phyloP scores from a whole-genome alignment of 2,329 filamentous ascomycete species.

The Coniochaeta sp. region DNA sequence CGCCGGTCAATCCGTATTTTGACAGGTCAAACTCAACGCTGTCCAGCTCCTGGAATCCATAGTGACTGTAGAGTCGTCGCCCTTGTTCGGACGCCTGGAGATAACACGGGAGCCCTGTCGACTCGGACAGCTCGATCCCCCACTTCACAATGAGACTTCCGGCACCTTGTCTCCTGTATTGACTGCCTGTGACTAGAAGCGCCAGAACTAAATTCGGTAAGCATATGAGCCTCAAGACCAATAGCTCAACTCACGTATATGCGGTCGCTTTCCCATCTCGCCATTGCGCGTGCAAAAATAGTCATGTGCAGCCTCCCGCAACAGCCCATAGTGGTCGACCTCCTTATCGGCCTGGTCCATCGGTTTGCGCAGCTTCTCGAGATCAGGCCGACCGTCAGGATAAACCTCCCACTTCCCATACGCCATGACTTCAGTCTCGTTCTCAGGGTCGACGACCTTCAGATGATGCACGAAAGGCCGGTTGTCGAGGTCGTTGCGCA shows the following conservation, averaged over 20 bases:
- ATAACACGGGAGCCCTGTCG: neutral
- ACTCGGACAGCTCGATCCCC: neutral
- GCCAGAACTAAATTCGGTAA: neutral
- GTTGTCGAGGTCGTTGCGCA: conserved; percentile 1
- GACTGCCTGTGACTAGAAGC: neutral
- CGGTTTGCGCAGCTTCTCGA: neutral
- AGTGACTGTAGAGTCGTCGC: neutral
- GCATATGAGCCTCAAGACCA: neutral
- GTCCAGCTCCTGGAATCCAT: neutral
- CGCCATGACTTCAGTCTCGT: neutral
- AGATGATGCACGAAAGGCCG: neutral
- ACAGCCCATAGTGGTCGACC: neutral
- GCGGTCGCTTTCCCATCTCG: neutral
- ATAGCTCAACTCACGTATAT: neutral
- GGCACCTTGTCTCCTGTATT: neutral
- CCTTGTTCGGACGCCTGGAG: neutral
- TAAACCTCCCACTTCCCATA: neutral
- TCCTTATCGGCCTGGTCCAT: neutral
- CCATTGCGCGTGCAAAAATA: neutral
- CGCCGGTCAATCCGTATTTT: neutral
- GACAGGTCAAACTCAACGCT: neutral
- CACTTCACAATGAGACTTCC: neutral
- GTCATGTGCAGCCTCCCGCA: neutral
- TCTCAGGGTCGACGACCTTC: neutral
- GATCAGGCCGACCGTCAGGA: neutral